These are phyloP conservation scores for Rhinocladiella similis DNA, from an alignment of 2,329 filamentous ascomycete species.

Conservation along the genomic window DNA sequence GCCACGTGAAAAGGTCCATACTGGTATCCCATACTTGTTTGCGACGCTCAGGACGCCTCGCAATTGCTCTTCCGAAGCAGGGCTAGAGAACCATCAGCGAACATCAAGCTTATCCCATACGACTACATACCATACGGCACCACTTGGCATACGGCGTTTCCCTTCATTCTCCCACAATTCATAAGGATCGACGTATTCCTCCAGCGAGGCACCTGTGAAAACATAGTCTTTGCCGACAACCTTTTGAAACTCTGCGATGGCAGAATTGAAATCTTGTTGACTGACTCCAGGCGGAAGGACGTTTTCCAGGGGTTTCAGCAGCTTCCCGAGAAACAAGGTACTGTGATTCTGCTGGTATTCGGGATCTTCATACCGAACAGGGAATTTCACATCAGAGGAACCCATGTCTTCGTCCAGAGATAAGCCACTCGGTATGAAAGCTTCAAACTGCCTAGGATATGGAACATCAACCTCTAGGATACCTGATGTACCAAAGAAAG, in stretches of 20 bases:
- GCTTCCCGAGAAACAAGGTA: conserved; percentile 7
- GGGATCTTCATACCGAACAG: conserved; percentile 18
- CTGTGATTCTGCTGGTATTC: conserved; percentile 21
- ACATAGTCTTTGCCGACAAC: conserved; percentile 14
- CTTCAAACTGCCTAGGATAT: too few relatives aligned
- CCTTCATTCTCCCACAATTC: conserved; percentile 22
- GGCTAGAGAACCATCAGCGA: background rate
- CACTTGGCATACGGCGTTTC: conserved; percentile 21
- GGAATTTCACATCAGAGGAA: conserved; percentile 10
- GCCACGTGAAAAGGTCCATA: conserved; percentile 27
- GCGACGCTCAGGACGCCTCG: conserved; percentile 21
- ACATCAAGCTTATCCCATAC: background rate
- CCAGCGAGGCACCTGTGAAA: conserved; percentile 8
- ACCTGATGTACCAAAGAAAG: too few relatives aligned
- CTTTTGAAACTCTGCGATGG: conserved; percentile 9
- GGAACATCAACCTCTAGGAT: too few relatives aligned
- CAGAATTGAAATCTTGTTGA: conserved; percentile 13
- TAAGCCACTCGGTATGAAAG: background rate
- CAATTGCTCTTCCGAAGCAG: conserved; percentile 17
- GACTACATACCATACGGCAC: conserved; percentile 16
- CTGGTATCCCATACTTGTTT: conserved; percentile 23
- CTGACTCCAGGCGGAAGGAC: conserved; percentile 19
- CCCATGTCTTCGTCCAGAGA: conserved; percentile 2
- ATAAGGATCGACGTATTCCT: conserved; percentile 25
- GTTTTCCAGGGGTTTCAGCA: conserved; percentile 12